Evolutionary conservation across 2,329 filamentous ascomycete species (phyloP), one percentile per base, ranked within the genome.

Genomic region (Endoconidiophora polonica): DNA sequence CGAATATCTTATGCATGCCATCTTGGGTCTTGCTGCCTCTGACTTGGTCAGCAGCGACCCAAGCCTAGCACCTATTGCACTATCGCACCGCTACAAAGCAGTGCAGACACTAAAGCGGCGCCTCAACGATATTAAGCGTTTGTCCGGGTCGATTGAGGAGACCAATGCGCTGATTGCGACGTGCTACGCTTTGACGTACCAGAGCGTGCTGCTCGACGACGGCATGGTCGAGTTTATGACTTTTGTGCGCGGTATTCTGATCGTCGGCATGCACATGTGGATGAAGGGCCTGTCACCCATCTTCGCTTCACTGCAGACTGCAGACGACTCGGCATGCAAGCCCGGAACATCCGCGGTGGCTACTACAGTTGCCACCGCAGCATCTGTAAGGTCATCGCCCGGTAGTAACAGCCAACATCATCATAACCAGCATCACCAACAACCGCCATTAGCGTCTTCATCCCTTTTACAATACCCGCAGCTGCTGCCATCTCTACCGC

Each of bases 1-100:
- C 55, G 75, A 80, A 50, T 81, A 77, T 53, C 68, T 83, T 7
- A 82, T 85, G 73, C 80, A 85, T 59, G 77, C 79, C 3, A 78
- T 85, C 46, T 69, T 83, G 0, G 79, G 78, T 10, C 70, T 82
- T 53, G 70, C 80, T 1, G 81, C 81, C 29, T 83, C 79, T 0
- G 76, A 83, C 55, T 68, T 84, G 3, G 69, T 72, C 56, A 63
- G 64, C 3, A 61, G 66, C 0, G 74, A 73, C 52, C 60, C 68
- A 1, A 68, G 68, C 53, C 69, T 83, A 16, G 61, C 71, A 12
- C 65, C 71, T 12, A 69, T 73, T 26, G 79, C 79, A 40, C 74
- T 83, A 64, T 66, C 66, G 36, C 80, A 84, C 60, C 76, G 80
- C 18, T 65, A 81, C 48, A 74, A 80, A 52, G 79, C 81, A 4